Evolutionary conservation across 140 eudicot species (phyloP).

Genomic region (Eryngium alpinum): DNA sequence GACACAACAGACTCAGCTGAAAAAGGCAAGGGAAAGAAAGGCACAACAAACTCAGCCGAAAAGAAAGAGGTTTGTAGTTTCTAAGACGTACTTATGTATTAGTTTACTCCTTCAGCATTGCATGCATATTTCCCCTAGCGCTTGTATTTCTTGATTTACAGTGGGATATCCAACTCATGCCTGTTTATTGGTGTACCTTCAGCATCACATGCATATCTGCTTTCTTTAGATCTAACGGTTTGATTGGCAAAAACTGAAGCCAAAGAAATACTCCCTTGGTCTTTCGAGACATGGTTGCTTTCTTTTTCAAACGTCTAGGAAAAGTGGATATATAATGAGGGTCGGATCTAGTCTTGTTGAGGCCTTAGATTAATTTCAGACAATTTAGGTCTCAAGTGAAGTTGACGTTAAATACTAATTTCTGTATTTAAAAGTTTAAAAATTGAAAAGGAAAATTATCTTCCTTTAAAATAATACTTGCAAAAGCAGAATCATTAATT

Average conservation of each 20-base stretch:
- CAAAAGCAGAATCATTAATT: no score
- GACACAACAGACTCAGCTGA: constrained; percentile 24
- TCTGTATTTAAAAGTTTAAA: no score
- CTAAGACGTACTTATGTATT: not conserved
- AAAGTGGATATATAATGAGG: not conserved
- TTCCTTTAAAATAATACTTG: no score
- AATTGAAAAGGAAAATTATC: no score
- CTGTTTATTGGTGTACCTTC: not conserved
- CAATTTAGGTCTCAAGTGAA: no score
- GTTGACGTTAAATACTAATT: no score
- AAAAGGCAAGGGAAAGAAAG: constrained; percentile 15
- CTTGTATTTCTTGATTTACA: no score
- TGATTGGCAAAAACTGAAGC: not conserved
- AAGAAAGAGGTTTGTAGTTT: constrained; percentile 29
- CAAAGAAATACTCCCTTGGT: not conserved
- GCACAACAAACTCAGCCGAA: constrained; percentile 23
- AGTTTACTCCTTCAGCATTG: not conserved
- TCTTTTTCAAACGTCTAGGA: not conserved
- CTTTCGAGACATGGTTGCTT: not conserved
- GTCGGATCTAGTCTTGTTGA: no score
- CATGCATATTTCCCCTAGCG: not conserved
- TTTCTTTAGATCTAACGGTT: not conserved
- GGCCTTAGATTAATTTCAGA: no score
- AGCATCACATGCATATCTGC: not conserved
- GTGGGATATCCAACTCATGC: not conserved